Evolutionary conservation across 371 early-diverging fungal species (phyloP).

Genomic region (Mycotypha africana): DNA sequence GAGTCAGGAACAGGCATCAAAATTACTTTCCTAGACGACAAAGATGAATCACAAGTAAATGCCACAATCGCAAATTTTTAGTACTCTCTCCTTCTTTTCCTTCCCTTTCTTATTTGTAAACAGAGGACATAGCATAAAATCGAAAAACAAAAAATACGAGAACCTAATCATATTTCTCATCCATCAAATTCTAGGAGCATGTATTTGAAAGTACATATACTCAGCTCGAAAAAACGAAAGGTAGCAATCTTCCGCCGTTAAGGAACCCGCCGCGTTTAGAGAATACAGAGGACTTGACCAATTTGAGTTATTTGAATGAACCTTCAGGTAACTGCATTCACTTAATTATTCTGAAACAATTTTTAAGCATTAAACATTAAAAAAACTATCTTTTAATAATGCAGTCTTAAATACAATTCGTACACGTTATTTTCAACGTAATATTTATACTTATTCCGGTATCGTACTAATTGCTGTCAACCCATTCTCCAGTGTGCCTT

Average conservation of each 20-base stretch:
- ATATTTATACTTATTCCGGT: constrained; percentile 99
- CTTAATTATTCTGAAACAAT: too few relatives aligned
- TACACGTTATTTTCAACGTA: constrained; percentile 81
- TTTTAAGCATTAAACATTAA: neutral
- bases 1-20: constrained; percentile 51
- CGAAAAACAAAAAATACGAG: too few relatives aligned
- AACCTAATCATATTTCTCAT: neutral
- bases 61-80: too few relatives aligned
- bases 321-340: constrained; percentile 70
- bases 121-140: too few relatives aligned
- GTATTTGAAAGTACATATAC: constrained; percentile 64
- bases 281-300: constrained; percentile 89
- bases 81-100: too few relatives aligned
- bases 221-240: constrained; percentile 62
- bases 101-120: too few relatives aligned
- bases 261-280: constrained; percentile 87
- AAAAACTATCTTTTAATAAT: neutral
- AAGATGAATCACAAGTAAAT: constrained; percentile 57
- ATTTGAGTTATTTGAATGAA: constrained; percentile 87
- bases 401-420: constrained; percentile 84
- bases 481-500: constrained; percentile 88
- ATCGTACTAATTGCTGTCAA: constrained; percentile 98
- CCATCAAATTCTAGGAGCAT: constrained; percentile 47
- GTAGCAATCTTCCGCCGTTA: constrained; percentile 75
- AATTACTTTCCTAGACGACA: constrained; percentile 61